A percentile compares a stretch with the other conserved stretches of the same genome.
Conservation (phyloP, 805 yeast species). For the Candida qinlingensis region DNA sequence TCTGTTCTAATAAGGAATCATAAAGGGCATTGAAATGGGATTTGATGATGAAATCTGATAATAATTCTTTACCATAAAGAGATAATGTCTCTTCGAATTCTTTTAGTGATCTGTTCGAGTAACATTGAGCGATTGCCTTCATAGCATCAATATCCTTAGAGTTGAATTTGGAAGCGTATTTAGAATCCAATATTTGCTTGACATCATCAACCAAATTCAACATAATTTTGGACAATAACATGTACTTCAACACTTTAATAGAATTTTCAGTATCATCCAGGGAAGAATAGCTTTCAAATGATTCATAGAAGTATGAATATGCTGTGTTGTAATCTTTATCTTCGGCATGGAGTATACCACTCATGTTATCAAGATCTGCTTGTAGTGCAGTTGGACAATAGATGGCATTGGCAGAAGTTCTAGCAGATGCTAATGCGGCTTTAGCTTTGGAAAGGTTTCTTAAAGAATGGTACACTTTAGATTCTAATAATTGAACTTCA, state of each 20-base stretch:
- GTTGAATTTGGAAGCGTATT: constrained; percentile 66
- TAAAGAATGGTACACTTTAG: constrained; percentile 84
- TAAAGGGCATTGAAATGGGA: constrained; percentile 90
- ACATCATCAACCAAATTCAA: constrained; percentile 81
- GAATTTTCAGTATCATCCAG: constrained; percentile 58
- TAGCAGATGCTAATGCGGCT: constrained; percentile 89
- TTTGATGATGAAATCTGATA: constrained; percentile 82
- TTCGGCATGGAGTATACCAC: constrained; percentile 93
- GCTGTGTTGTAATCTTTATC: constrained; percentile 97
- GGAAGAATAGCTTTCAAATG: constrained; percentile 80
- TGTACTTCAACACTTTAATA: constrained; percentile 79
- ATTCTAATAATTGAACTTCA: constrained; percentile 89
- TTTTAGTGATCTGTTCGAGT: constrained; percentile 80
- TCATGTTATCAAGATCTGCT: constrained; percentile 92
- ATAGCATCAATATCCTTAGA: constrained; percentile 91
- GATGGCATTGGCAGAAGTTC: constrained; percentile 96
- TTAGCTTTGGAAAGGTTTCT: constrained; percentile 87
- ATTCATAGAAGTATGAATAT: constrained; percentile 89
- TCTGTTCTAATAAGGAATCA: constrained; percentile 89
- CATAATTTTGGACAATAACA: constrained; percentile 93
- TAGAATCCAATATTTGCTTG: constrained; percentile 68
- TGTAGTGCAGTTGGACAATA: constrained; percentile 92
- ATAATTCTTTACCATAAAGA: constrained; percentile 66
- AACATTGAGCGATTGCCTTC: constrained; percentile 89
- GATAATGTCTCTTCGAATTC: constrained; percentile 85